phyloP scores from a whole-genome alignment of 2,329 filamentous ascomycete species.

The Monosporascus sp. region DNA sequence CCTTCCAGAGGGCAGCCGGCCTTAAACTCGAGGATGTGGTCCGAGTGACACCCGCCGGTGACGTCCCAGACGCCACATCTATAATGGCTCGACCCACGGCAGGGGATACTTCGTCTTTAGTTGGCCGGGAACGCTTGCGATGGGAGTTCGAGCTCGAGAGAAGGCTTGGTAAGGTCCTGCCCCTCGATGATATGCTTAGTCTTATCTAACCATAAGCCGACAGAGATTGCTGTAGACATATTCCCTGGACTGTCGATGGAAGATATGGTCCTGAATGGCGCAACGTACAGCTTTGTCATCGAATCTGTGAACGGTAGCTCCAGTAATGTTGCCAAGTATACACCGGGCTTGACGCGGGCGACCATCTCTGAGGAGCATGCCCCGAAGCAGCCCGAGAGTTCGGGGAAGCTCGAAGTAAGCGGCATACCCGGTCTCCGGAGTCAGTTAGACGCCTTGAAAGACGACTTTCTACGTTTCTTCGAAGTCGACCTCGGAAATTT shows the following conservation, averaged over 20 bases:
- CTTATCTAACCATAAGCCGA: slow-evolving; percentile 4
- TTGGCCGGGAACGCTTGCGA: slow-evolving; percentile 23
- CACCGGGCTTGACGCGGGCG: slow-evolving; percentile 30
- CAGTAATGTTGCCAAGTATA: slow-evolving; percentile 40
- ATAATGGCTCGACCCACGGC: slow-evolving; percentile 59
- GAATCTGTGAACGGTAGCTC: slow-evolving; percentile 48
- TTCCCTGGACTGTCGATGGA: slow-evolving; percentile 68
- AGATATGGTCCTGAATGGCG: slow-evolving; percentile 49
- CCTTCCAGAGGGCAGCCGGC: slow-evolving; percentile 66
- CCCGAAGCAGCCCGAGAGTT: slow-evolving; percentile 5
- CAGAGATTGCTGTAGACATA: slow-evolving; percentile 61
- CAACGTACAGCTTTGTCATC: slow-evolving; percentile 56
- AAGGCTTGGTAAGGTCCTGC: slow-evolving; percentile 18
- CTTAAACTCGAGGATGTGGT: slow-evolving; percentile 67
- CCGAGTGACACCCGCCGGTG: slow-evolving; percentile 53
- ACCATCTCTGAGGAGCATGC: slow-evolving; percentile 32
- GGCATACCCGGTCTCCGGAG: slow-evolving; percentile 63
- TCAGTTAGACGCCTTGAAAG: slow-evolving; percentile 57
- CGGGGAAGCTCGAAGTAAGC: slow-evolving; percentile 39
- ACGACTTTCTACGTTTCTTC: slow-evolving; percentile 58
- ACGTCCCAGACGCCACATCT: slow-evolving; percentile 49
- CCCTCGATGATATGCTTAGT: neutral
- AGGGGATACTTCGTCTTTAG: slow-evolving; percentile 26
- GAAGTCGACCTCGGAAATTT: slow-evolving; percentile 31
- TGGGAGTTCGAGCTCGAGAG: slow-evolving; percentile 24